A percentile compares a stretch with the other conserved stretches of the same genome.
Evolutionary conservation across 257 asterid species (phyloP).

Genomic region (Jaltomata sinuosa): DNA sequence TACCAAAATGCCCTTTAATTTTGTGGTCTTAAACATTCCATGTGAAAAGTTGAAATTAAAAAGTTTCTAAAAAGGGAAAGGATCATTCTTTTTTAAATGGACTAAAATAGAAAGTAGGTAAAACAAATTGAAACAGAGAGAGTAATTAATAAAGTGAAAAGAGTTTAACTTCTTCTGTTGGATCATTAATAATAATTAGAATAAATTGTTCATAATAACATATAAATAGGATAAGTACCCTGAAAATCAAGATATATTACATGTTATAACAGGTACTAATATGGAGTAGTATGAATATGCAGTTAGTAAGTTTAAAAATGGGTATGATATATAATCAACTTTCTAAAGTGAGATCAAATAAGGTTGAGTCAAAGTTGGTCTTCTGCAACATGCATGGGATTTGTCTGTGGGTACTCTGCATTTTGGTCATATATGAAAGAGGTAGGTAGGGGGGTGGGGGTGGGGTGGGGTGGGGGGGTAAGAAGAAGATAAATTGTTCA

Average conservation of each 20-base stretch:
- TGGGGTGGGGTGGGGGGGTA: background rate
- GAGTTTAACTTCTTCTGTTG: too few species aligned
- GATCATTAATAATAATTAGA: too few species aligned
- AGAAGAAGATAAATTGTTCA: conserved; percentile 30
- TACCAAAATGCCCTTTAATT: too few species aligned
- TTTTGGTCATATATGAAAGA: background rate
- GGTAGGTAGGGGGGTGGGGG: background rate
- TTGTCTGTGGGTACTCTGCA: background rate
- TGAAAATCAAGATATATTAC: background rate
- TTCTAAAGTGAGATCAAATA: background rate
- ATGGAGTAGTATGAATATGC: too few species aligned
- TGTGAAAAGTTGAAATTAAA: too few species aligned
- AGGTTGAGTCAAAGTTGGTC: background rate
- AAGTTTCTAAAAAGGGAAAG: too few species aligned
- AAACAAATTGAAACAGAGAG: too few species aligned
- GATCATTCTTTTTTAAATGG: too few species aligned
- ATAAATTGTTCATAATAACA: too few species aligned
- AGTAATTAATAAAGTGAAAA: too few species aligned
- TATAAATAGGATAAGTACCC: background rate
- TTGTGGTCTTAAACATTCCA: too few species aligned
- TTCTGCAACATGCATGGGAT: background rate
- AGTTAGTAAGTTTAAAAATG: background rate
- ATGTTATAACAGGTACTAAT: background rate
- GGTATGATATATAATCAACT: background rate
- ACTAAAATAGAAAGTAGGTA: too few species aligned